A percentile compares a stretch with the other conserved stretches of the same genome.
Evolutionary conservation across 2,329 filamentous ascomycete genomes (phyloP).

Genomic region (Aplosporella prunicola): DNA sequence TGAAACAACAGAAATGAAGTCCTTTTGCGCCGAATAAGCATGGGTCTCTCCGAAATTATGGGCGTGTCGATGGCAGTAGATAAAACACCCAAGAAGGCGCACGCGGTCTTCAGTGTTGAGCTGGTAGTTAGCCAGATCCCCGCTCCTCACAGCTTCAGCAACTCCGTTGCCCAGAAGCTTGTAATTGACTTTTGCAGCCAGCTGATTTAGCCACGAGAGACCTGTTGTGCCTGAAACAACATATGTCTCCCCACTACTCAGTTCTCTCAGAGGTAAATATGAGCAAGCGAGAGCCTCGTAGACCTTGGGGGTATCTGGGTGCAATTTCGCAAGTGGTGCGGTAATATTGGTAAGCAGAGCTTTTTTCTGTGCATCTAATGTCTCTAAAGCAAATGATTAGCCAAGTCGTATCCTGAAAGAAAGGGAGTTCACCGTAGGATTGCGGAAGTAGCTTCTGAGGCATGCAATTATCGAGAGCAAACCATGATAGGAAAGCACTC

Average conservation of each 20-base stretch:
- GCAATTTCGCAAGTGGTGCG: constrained; percentile 24
- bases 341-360: constrained; percentile 9
- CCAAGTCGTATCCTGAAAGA: no score
- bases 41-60: constrained; percentile 30
- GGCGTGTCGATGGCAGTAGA: constrained; percentile 47
- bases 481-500: no score
- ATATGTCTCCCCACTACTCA: constrained; percentile 27
- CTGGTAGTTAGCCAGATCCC: constrained; percentile 19
- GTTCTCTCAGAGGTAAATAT: constrained; percentile 8
- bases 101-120: constrained; percentile 33
- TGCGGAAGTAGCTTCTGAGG: no score
- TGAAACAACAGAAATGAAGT: constrained; percentile 49
- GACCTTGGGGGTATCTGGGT: constrained; percentile 14
- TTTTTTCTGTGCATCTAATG: background rate
- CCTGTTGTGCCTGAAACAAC: constrained; percentile 22
- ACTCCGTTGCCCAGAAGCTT: constrained; percentile 32
- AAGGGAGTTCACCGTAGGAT: no score
- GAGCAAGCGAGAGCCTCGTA: constrained; percentile 7
- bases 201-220: constrained; percentile 25
- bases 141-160: constrained; percentile 20
- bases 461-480: no score
- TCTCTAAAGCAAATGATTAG: no score
- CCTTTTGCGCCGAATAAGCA: constrained; percentile 38
- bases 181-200: constrained; percentile 43
- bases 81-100: constrained; percentile 51